These are phyloP conservation scores for Dryas octopetala DNA, from an alignment of 306 rosid species.

Conservation along the genomic window DNA sequence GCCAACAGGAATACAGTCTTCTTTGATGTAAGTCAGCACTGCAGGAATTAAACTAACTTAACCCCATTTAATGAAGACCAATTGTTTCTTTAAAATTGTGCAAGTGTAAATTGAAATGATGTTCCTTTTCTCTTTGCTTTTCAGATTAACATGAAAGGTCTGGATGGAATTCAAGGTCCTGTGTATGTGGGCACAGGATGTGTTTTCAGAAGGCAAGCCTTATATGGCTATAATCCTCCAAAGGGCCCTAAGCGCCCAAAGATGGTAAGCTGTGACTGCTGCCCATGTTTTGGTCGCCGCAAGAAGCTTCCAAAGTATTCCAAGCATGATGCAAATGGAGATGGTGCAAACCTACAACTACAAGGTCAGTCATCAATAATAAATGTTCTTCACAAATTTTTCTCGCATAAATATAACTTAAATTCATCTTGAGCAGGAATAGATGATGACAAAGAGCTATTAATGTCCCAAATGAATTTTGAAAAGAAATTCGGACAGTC, in stretches of 20 bases:
- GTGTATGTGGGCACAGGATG: constrained; percentile 98
- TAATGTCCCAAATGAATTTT: constrained; percentile 91
- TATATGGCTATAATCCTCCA: constrained; percentile 88
- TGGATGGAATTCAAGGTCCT: constrained; percentile 97
- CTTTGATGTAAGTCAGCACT: constrained; percentile 62
- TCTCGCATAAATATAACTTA: neutral
- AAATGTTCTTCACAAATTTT: neutral
- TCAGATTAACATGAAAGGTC: constrained; percentile 96
- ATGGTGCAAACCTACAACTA: constrained; percentile 49
- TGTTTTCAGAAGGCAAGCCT: constrained; percentile 89
- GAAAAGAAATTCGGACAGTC: constrained; percentile 94
- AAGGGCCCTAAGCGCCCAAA: constrained; percentile 91
- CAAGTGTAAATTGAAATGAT: constrained; percentile 1
- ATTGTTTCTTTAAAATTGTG: neutral
- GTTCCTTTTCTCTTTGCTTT: constrained; percentile 24
- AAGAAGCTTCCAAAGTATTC: constrained; percentile 64
- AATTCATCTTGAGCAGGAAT: constrained; percentile 37
- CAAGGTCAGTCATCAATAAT: constrained; percentile 11
- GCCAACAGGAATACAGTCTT: constrained; percentile 94
- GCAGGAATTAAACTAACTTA: neutral
- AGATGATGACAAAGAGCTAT: constrained; percentile 73
- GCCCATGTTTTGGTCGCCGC: constrained; percentile 89
- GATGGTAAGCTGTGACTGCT: constrained; percentile 93
- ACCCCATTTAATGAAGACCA: neutral
- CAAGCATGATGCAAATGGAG: constrained; percentile 63